Conservation (phyloP, 2,329 filamentous ascomycete genomes). For the Paecilomyces formosus region DNA sequence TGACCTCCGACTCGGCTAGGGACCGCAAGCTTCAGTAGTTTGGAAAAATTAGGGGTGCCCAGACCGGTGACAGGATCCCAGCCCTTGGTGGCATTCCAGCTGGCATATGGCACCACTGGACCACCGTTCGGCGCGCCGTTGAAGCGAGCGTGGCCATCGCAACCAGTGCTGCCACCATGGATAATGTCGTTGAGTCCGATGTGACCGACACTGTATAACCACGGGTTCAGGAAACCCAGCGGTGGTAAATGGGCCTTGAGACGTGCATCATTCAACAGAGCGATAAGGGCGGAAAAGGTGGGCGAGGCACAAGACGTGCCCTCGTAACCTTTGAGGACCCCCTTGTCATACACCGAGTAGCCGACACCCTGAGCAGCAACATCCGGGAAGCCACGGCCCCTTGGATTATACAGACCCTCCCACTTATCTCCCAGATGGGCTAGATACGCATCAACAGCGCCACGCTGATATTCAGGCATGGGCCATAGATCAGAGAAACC, state of each 20-base stretch:
- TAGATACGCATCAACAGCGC: slow-evolving; percentile 30
- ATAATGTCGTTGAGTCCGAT: slow-evolving; percentile 43
- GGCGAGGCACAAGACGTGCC: slow-evolving; percentile 49
- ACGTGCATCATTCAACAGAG: slow-evolving; percentile 56
- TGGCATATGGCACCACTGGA: slow-evolving; percentile 37
- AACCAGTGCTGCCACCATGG: slow-evolving; percentile 40
- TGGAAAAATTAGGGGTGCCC: slow-evolving; percentile 26
- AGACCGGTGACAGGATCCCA: slow-evolving; percentile 47
- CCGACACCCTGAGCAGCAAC: slow-evolving; percentile 30
- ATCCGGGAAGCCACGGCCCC: slow-evolving; percentile 34
- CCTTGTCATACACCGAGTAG: slow-evolving; percentile 25
- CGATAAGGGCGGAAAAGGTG: slow-evolving; percentile 50
- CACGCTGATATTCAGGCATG: slow-evolving; percentile 24
- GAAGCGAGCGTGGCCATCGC: slow-evolving; percentile 37
- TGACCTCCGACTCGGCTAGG: background rate
- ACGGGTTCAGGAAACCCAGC: slow-evolving; percentile 55
- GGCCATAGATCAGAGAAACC: slow-evolving; percentile 35
- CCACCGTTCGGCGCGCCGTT: slow-evolving; percentile 29
- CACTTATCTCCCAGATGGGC: slow-evolving; percentile 16
- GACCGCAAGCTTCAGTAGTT: slow-evolving; percentile 11
- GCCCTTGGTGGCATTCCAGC: slow-evolving; percentile 44
- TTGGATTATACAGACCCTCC: slow-evolving; percentile 22
- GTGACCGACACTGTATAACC: slow-evolving; percentile 44
- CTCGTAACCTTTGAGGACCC: slow-evolving; percentile 18
- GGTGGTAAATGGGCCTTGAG: slow-evolving; percentile 42